A percentile compares a stretch with the other conserved stretches of the same genome.
These are phyloP conservation scores for Puccinia hordei DNA, from an alignment of 1,284 basidiomycete genomes.

Conservation along the genomic window DNA sequence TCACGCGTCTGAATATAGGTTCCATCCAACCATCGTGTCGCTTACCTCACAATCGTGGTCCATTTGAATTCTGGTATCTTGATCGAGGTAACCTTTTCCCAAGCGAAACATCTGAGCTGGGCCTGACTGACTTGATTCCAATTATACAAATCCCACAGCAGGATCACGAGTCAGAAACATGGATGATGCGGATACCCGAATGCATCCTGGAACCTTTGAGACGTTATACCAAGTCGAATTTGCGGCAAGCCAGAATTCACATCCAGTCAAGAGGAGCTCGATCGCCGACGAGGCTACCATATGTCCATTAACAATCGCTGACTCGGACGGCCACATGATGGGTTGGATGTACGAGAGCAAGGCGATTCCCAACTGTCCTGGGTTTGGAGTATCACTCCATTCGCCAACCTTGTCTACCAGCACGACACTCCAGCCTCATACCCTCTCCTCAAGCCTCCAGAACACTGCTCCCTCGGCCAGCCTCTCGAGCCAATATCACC, in stretches of 20 bases:
- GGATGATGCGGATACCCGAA: conserved; percentile 40
- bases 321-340: neutral
- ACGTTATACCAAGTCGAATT: conserved; percentile 47
- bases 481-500: neutral
- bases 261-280: conserved; percentile 33
- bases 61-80: conserved; percentile 45
- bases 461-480: conserved; percentile 2
- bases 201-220: conserved; percentile 39
- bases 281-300: conserved; percentile 13
- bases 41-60: neutral
- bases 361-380: conserved; percentile 41
- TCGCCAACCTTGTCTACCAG: neutral
- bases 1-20: neutral
- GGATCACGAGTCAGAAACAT: conserved; percentile 17
- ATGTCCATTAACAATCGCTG: neutral
- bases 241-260: conserved; percentile 20
- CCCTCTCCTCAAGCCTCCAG: neutral
- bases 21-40: neutral
- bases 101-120: neutral
- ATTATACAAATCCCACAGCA: neutral
- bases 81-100: conserved; percentile 26
- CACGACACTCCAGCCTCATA: neutral
- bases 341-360: conserved; percentile 44
- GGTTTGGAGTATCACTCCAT: conserved; percentile 11
- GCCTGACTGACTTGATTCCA: neutral